phyloP scores from a whole-genome alignment of 129 eudicot genomes.

The Artemisia annua region DNA sequence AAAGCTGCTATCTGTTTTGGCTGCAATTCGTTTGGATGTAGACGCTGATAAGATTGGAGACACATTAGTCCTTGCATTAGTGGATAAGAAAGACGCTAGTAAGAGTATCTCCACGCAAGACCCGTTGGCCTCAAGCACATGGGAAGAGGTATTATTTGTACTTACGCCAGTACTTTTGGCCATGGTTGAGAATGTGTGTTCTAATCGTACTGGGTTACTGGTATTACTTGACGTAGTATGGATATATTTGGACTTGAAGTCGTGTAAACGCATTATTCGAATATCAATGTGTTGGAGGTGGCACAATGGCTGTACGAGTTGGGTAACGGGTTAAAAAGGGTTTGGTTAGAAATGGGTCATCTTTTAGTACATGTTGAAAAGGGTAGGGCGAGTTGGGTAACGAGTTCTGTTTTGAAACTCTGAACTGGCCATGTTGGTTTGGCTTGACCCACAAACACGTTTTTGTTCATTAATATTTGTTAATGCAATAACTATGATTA shows the following conservation, averaged over 20 bases:
- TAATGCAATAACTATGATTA: no score
- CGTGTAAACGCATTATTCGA: neutral
- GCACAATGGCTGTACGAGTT: neutral
- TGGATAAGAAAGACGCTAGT: conserved; percentile 50
- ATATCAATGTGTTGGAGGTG: no score
- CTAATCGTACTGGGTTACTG: conserved; percentile 9
- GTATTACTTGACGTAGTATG: neutral
- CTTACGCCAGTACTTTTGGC: no score
- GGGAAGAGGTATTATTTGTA: conserved; percentile 71
- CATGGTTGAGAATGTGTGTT: no score
- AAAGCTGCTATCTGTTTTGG: conserved; percentile 73
- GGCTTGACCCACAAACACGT: no score
- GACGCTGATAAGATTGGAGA: conserved; percentile 64
- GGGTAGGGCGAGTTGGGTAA: no score
- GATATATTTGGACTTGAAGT: neutral
- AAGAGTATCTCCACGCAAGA: conserved; percentile 46
- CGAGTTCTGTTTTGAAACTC: no score
- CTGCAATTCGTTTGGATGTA: conserved; percentile 75
- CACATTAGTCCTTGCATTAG: conserved; percentile 72
- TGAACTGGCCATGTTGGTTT: no score
- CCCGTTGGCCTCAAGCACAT: conserved; percentile 84
- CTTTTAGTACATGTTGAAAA: no score
- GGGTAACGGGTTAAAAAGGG: no score
- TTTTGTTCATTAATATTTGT: no score
- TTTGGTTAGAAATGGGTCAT: no score